Evolutionary conservation across 257 asterid species (phyloP), one percentile per base, ranked within the genome.

Genomic region (Plantago major): DNA sequence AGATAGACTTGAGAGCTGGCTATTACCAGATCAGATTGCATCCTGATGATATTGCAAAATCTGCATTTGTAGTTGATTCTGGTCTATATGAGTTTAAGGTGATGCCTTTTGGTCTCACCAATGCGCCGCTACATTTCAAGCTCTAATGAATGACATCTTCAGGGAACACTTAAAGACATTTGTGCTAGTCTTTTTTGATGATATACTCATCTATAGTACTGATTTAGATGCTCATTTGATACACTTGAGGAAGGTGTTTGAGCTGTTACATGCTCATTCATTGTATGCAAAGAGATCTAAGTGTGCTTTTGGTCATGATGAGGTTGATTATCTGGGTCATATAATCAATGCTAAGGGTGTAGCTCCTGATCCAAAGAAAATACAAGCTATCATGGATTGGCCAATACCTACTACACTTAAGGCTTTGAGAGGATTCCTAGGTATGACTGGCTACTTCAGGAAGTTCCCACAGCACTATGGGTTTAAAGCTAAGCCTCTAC

Each of bases 181-280:
- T 6, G 10, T 63, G 0, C 10, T 50, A 0, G 51, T 40, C 0
- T 51, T 63, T 7, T 63, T 63, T 11, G 68, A 63, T 17, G 60
- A 63, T 11, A 52, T 50, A 0, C 11, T 51, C 0, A 13, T 63
- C 0, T 50, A 63, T n/a, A 63, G 40, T 9, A 16, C 0, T 0
- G 15, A 8, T 2, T 0, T n/a, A 30, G 2, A 2, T 0, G 2
- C 0, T 0, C 64, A 59, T 4, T 0, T 42, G 1, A 7, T 0
- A 0, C 52, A 59, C 7, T 5, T 59, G 0, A 11, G 19, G 11
- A 0, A 5, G 6, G 33, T 5, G 2, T 40, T 57, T 3, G n/a
- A 57, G 10, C 3, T 1, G 0, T 15, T 57, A 0, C 9, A 6
- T 10, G 2, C 0, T 0, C 9, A 57, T 3, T 3, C 2, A 1